These are phyloP conservation scores for Liquidambar formosana DNA, from an alignment of 164 flowering plant species.

Conservation along the genomic window DNA sequence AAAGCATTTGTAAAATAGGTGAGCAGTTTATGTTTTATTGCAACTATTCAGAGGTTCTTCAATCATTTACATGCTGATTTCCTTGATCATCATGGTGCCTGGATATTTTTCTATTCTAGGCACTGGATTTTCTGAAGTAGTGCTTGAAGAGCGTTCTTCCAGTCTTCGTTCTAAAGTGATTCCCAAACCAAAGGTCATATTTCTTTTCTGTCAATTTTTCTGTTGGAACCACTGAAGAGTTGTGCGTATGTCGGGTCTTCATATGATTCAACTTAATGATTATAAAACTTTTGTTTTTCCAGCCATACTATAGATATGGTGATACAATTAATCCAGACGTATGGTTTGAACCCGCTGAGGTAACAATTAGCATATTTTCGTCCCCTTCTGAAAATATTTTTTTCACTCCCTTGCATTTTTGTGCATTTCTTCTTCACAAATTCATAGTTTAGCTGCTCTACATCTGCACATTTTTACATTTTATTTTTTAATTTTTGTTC, in stretches of 20 bases:
- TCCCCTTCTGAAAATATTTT: no score
- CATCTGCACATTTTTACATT: neutral
- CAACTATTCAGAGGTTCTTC: neutral
- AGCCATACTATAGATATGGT: conserved; percentile 79
- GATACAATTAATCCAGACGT: conserved; percentile 87
- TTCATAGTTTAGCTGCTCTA: neutral
- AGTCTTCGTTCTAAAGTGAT: conserved; percentile 84
- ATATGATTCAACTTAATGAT: neutral
- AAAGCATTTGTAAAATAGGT: conserved; percentile 98
- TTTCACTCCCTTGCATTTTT: neutral
- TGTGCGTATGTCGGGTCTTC: neutral
- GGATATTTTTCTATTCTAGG: conserved; percentile 42
- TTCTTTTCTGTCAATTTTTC: neutral
- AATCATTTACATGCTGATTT: neutral
- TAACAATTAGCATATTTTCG: conserved; percentile 25
- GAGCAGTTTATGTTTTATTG: conserved; percentile 6
- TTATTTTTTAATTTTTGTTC: neutral
- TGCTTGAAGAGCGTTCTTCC: conserved; percentile 87
- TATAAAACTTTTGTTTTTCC: conserved; percentile 20
- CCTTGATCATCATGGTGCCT: neutral
- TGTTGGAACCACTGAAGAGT: neutral
- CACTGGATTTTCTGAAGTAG: conserved; percentile 88
- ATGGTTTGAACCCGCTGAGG: conserved; percentile 98
- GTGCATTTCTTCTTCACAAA: neutral
- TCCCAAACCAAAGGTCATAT: conserved; percentile 71